These are phyloP conservation scores for Ophioceras dolichostomum DNA, from an alignment of 2,329 filamentous ascomycete genomes.

Conservation along the genomic window DNA sequence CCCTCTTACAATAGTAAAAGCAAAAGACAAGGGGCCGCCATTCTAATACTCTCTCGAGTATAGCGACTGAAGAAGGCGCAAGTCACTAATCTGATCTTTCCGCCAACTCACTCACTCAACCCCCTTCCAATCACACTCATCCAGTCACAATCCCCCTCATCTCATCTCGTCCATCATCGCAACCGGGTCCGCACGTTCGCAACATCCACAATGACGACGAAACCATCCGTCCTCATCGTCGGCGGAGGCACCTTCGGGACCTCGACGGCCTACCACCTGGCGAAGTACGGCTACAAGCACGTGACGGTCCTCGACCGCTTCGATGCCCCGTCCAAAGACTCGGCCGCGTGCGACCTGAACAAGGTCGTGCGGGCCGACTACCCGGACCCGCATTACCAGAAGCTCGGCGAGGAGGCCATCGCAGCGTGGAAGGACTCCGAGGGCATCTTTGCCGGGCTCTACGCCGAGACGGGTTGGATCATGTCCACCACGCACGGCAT, in stretches of 20 bases:
- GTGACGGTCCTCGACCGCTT: conserved; percentile 38
- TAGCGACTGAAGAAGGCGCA: too few relatives aligned
- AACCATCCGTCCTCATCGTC: conserved; percentile 29
- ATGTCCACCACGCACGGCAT: conserved; percentile 12
- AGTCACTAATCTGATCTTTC: too few relatives aligned
- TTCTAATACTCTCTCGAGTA: too few relatives aligned
- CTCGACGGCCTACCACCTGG: conserved; percentile 52
- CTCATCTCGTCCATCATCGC: too few relatives aligned
- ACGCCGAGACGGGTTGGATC: conserved; percentile 19
- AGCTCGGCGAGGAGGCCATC: conserved; percentile 53
- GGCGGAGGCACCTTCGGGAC: conserved; percentile 55
- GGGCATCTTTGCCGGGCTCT: conserved; percentile 16
- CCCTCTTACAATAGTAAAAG: too few relatives aligned
- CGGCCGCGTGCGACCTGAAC: conserved; percentile 63
- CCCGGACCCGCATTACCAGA: conserved; percentile 49
- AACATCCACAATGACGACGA: too few relatives aligned
- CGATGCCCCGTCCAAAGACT: conserved; percentile 33
- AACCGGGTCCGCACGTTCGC: too few relatives aligned
- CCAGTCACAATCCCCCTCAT: too few relatives aligned
- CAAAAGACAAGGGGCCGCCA: too few relatives aligned
- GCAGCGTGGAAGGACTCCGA: conserved; percentile 21
- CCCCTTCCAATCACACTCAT: too few relatives aligned
- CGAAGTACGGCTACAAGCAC: conserved; percentile 33
- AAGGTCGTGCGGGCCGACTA: conserved; percentile 63
- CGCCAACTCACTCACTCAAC: too few relatives aligned